These are phyloP conservation scores for Aspergillus awamori DNA, from an alignment of 2,329 filamentous ascomycete species.

Conservation along the genomic window DNA sequence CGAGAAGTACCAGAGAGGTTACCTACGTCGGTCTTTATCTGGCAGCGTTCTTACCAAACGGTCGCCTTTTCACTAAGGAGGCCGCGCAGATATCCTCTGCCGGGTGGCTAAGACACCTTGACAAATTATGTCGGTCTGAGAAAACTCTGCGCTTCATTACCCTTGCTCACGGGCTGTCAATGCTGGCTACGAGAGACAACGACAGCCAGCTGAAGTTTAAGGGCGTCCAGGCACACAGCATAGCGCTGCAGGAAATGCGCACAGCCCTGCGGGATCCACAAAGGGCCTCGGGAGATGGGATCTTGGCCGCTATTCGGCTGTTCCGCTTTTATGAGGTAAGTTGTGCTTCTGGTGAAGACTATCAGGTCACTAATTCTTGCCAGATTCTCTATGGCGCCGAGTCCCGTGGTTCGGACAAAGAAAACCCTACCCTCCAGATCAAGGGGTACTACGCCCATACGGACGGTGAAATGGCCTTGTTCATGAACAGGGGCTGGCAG, in stretches of 20 bases:
- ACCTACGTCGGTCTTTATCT: constrained; percentile 4
- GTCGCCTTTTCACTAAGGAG: constrained; percentile 1
- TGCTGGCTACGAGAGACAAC: constrained; percentile 7
- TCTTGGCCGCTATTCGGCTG: constrained; percentile 6
- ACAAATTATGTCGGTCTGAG: constrained; percentile 1
- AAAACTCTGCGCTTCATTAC: constrained; percentile 1
- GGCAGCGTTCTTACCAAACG: constrained; percentile 2
- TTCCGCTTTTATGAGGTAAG: constrained; percentile 9
- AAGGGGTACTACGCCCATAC: constrained; percentile 9
- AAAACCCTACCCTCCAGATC: not conserved
- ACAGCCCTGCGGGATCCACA: constrained; percentile 7
- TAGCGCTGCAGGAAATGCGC: constrained; percentile 6
- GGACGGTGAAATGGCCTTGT: constrained; percentile 10
- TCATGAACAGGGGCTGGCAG: constrained; percentile 3
- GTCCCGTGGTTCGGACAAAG: not conserved
- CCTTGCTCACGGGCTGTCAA: constrained; percentile 5
- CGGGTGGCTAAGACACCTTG: constrained; percentile 5
- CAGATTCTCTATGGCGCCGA: constrained; percentile 4
- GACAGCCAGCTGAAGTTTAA: constrained; percentile 5
- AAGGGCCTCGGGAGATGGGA: not conserved
- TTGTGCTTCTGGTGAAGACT: not conserved
- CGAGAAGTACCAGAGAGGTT: not conserved
- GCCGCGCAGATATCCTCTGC: constrained; percentile 6
- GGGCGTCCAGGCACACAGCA: constrained; percentile 4
- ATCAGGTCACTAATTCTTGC: not conserved